Base-by-base conservation (phyloP, 495 filamentous ascomycete species). In the Penicillium malachiteum region DNA sequence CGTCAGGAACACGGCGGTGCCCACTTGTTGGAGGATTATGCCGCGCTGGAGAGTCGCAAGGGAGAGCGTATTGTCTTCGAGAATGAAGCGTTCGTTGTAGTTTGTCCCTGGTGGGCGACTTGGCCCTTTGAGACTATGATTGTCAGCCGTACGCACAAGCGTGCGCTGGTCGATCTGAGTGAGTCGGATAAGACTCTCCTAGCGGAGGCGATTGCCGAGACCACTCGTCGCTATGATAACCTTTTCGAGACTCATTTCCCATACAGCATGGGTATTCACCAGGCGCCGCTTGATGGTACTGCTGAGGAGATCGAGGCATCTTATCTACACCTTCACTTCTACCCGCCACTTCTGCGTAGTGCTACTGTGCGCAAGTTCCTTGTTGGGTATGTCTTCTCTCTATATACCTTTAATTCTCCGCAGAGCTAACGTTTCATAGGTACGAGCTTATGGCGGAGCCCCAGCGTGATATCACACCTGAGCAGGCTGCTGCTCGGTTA, bases 91-190 rank as follows among this genome's bases (percentile, higher is more conserved):
- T 97, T 97, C 71, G 67, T 96, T 18, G 87, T 91, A 0, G 79
- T 96, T 17, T 95, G 91, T 65, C 94, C 94, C 1, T 98, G 92
- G 92, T 98, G 94, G 94, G 94, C 89, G 0, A 80, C 88, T 14
- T 98, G 94, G 94, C 94, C 94, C 1, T 98, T 96, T 57, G 94
- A 98, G 76, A 87, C 94, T 46, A 88, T 98, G 83, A 84, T 98
- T 55, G 78, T 97, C 47, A 81, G 87, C 57, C 92, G 89, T 69
- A 79, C 81, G 44, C 90, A 96, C 66, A 87, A 90, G 57, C 79
- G 89, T 16, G 84, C 87, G 0, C 78, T 98, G 21, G 86, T 96
- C 3, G 92, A 97, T 66, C 74, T 98, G 17, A 80, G 81, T 31
- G 76, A 77, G 9, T 67, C 79, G 45, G 92, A 97, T 67, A 82